Evolutionary conservation across 805 yeast species (phyloP), one percentile per base, ranked within the genome.

Genomic region (Blastobotrys attinorum): DNA sequence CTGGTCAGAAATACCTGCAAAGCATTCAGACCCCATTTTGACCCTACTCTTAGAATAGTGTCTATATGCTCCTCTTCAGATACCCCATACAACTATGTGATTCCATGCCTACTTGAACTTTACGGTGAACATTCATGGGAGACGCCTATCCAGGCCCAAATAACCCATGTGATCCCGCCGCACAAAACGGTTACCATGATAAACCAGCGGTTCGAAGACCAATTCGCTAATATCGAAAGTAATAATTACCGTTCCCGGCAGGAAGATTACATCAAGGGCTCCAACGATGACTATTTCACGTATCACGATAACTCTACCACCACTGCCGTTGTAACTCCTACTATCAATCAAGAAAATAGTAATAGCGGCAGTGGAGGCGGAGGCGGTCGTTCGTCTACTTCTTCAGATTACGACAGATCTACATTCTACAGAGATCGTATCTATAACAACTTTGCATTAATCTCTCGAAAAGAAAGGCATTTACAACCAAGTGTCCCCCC

Each of bases 91-190:
- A 33, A 36, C 23, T 33, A 32, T 3, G 46, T 48, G 5, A 40
- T 50, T 7, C 49, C 54, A 8, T 27, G 39, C 37, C 40, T 50
- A n/a, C 38, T 50, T 8, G 45, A 49, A 7, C 17, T 23, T 13
- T 37, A 44, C 40, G 35, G 29, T 15, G 29, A 15, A 15, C 32
- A 25, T 33, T 8, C 35, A 11, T 31, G 35, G 13, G 18, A 23
- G 20, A 17, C 8, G 15, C 34, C 22, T 13, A 31, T 47, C 17
- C 37, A 38, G 16, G 50, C 51, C 13, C 50, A 48, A 18, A 43
- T 51, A 20, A 46, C 49, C 31, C 53, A 51, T 21, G 48, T 46
- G 7, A 42, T 51, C 3, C 55, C 55, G 18, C 42, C 45, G n/a
- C 52, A 48, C 33, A 39, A 43, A 17, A 17, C 37, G 3, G 36